phyloP scores from a whole-genome alignment of 2,329 filamentous ascomycete genomes.

The Daldinia sp. region DNA sequence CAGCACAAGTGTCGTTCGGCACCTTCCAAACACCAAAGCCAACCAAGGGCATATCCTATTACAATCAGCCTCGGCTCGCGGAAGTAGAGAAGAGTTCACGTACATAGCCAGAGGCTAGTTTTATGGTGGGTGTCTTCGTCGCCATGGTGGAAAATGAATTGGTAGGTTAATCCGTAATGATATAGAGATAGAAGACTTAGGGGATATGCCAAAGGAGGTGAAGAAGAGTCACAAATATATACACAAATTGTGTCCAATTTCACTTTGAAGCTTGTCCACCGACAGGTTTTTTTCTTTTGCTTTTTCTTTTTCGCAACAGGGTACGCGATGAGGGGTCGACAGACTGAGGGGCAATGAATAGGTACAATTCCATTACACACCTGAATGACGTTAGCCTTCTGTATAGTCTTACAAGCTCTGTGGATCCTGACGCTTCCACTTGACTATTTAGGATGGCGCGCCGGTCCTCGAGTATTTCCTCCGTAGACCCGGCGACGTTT shows the following conservation, averaged over 20 bases:
- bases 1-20: conserved; percentile 47
- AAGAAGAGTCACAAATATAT: not conserved
- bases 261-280: not conserved
- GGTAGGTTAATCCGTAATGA: not conserved
- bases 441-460: conserved; percentile 28
- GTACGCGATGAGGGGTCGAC: conserved; percentile 28
- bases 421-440: conserved; percentile 25
- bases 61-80: conserved; percentile 15
- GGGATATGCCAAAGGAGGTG: not conserved
- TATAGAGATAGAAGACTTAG: not conserved
- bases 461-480: not conserved
- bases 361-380: conserved; percentile 16
- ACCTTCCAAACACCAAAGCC: conserved; percentile 55
- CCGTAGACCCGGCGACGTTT: conserved; percentile 7
- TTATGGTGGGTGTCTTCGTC: conserved; percentile 42
- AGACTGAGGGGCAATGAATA: conserved; percentile 4
- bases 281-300: too few species aligned
- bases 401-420: conserved; percentile 14
- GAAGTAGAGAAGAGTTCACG: conserved; percentile 3
- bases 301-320: conserved; percentile 1
- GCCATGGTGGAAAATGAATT: conserved; percentile 35
- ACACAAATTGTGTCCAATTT: not conserved
- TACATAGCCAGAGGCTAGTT: conserved; percentile 51
- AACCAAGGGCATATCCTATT: conserved; percentile 51
- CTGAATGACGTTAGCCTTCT: conserved; percentile 30